Base-by-base conservation (phyloP, 2,329 filamentous ascomycete species). In the Colletotrichum echinochloae region DNA sequence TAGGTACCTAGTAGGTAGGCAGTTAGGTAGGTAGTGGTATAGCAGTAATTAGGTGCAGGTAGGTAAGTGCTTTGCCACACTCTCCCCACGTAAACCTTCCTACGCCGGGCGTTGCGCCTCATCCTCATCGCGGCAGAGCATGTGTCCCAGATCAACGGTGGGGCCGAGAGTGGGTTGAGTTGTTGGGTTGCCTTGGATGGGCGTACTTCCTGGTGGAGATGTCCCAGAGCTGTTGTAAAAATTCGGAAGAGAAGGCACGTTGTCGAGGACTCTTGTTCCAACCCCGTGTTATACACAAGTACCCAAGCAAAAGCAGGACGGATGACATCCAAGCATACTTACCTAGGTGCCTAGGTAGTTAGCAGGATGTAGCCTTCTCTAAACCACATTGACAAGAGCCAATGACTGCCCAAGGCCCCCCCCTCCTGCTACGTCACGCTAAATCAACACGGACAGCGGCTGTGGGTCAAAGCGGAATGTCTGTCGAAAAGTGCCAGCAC, bases 401-500 rank as follows among this genome's bases (percentile, higher is more conserved):
- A n/a, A n/a, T n/a, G n/a, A n/a, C n/a, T n/a, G n/a, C n/a, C n/a
- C n/a, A n/a, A n/a, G n/a, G n/a, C n/a, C n/a, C n/a, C n/a, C n/a
- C n/a, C n/a, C n/a, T n/a, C n/a, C n/a, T n/a, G n/a, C 44, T 23
- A 14, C 30, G 14, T 48, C 30, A 54, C 11, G 12, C 28, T 23
- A n/a, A n/a, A n/a, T n/a, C n/a, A n/a, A n/a, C n/a, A n/a, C 18
- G 9, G 18, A 8, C 18, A 44, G 65, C 48, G 33, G 35, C 23
- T 37, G 51, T 49, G 56, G 56, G 63, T 66, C 63, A 66, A 56
- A 57, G 63, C 67, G 67, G 56, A 39, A 33, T 18, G 16, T 12
- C 30, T 33, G n/a, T 18, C 52, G 44, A n/a, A n/a, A 26, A 35
- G 41, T 51, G 49, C 55, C 56, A 12, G 54, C 48, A 55, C 46